These are phyloP conservation scores for Cladorrhinum samala DNA, from an alignment of 495 filamentous ascomycete genomes.

Conservation along the genomic window DNA sequence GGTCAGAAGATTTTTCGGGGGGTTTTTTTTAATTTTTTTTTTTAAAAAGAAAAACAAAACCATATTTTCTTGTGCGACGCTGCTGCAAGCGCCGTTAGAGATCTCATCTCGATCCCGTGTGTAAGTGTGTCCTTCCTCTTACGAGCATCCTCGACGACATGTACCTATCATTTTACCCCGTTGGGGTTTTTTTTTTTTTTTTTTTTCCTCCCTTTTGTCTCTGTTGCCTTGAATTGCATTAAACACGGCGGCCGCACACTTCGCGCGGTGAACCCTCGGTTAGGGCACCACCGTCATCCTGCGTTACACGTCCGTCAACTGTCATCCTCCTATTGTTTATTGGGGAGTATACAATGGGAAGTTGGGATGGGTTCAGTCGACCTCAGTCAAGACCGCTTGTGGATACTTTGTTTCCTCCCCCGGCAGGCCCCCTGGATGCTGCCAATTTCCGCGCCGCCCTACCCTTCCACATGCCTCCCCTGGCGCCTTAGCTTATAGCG, in stretches of 20 bases:
- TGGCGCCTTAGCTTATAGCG: slow-evolving; percentile 17
- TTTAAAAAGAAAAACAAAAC: not conserved
- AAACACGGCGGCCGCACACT: not conserved
- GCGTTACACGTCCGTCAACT: not conserved
- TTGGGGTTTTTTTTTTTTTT: too few relatives aligned
- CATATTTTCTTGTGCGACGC: not conserved
- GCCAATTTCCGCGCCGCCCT: slow-evolving; percentile 24
- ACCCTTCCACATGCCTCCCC: slow-evolving; percentile 8
- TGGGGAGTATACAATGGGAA: not conserved
- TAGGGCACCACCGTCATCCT: not conserved
- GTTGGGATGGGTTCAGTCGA: not conserved
- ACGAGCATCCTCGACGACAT: not conserved
- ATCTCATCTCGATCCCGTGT: not conserved
- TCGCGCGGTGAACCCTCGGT: not conserved
- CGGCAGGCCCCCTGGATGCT: slow-evolving; percentile 4
- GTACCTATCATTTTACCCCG: too few relatives aligned
- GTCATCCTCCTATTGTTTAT: not conserved
- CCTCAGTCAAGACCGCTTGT: not conserved
- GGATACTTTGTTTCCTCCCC: slow-evolving; percentile 8
- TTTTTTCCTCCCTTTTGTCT: not conserved
- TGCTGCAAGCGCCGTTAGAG: not conserved
- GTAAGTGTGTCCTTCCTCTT: not conserved
- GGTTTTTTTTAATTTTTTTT: too few relatives aligned
- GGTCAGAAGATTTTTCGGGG: too few relatives aligned
- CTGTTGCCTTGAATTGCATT: not conserved